Evolutionary conservation across 495 filamentous ascomycete genomes (phyloP).

Genomic region (Aspergillus funiculosus): DNA sequence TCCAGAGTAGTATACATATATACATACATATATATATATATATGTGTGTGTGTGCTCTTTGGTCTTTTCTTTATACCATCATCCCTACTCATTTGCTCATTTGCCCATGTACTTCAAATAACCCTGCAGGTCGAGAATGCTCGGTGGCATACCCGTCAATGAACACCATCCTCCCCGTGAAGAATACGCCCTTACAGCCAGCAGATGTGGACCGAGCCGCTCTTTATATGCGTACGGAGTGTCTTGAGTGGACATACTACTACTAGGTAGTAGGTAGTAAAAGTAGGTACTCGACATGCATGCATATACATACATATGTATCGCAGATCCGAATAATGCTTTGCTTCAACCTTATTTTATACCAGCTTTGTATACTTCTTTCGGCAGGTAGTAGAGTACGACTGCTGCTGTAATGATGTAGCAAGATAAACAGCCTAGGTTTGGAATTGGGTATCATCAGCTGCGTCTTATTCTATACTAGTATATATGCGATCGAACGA

Average conservation of each 20-base stretch:
- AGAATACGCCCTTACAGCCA: conserved; percentile 7
- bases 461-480: no score
- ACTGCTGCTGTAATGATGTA: not conserved
- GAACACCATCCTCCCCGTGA: conserved; percentile 6
- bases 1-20: no score
- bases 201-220: conserved; percentile 2
- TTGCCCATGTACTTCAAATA: not conserved
- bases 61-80: no score
- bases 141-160: conserved; percentile 1
- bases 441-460: no score
- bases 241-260: no score
- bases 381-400: not conserved
- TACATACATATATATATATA: no score
- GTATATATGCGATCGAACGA: no score
- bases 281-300: conserved; percentile 3
- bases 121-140: conserved; percentile 18
- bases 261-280: no score
- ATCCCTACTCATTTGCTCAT: no score
- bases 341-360: not conserved
- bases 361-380: not conserved
- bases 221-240: not conserved
- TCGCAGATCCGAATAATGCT: conserved; percentile 2
- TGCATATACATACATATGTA: conserved; percentile 9
- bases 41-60: no score
- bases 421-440: no score